phyloP scores from a whole-genome alignment of 768 basidiomycete species.

The Dentipellis fragilis region DNA sequence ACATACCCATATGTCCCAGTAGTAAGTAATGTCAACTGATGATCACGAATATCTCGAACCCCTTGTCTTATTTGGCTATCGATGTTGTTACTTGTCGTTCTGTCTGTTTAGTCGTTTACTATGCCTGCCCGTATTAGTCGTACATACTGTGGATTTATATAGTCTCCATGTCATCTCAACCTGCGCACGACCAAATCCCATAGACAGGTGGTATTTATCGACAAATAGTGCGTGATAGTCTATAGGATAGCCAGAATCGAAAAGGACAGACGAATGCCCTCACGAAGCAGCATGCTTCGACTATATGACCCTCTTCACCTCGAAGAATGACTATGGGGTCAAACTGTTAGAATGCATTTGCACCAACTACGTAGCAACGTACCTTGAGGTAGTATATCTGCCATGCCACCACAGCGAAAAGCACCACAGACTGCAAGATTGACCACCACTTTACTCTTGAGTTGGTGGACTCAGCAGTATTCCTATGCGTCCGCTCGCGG shows the following conservation, averaged over 20 bases:
- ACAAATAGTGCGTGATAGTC: too few species aligned
- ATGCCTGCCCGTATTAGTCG: slow-evolving; percentile 1
- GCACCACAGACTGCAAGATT: slow-evolving; percentile 75
- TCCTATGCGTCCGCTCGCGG: slow-evolving; percentile 83
- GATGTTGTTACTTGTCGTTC: not conserved
- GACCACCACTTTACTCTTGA: slow-evolving; percentile 99
- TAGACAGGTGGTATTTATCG: too few species aligned
- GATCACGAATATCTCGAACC: not conserved
- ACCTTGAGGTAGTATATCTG: slow-evolving; percentile 97
- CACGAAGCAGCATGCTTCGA: too few species aligned
- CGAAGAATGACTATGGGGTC: slow-evolving; percentile 64
- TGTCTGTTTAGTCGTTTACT: not conserved
- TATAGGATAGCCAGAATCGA: too few species aligned
- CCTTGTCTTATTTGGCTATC: not conserved
- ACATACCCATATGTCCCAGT: not conserved
- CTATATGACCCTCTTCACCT: slow-evolving; percentile 82
- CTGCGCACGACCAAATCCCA: too few species aligned
- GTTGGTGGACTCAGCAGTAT: slow-evolving; percentile 91
- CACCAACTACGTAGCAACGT: slow-evolving; percentile 9
- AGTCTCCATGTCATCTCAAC: too few species aligned
- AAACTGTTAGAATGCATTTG: slow-evolving; percentile 9
- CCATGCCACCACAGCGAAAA: slow-evolving; percentile 90
- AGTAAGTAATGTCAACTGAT: too few species aligned
- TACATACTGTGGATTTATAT: too few species aligned
- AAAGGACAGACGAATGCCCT: too few species aligned